Base-by-base conservation (phyloP, 225 moss, liverwort and hornwort genomes). In the Thuidium tamariscinum region DNA sequence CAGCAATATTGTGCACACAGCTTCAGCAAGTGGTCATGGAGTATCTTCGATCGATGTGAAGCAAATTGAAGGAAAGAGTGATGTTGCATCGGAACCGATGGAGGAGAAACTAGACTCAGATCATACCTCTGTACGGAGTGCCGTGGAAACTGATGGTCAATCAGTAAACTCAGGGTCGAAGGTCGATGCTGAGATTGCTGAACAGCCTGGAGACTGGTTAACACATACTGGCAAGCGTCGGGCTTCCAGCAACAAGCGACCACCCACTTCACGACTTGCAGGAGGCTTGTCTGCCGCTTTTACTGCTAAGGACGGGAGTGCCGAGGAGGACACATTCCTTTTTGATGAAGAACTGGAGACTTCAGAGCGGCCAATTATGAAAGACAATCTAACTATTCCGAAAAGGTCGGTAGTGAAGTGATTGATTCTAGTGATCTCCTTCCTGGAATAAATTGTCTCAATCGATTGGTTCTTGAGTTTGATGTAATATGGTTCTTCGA, bases 261-360 rank as follows among this genome's bases (percentile, higher is more conserved):
- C 94, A 46, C 93, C 95, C 34, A 94, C 94, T 23, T 91, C 96
- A 84, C 92, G 91, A 54, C 89, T 91, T 71, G 86, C 95, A 57
- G 98, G 98, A 84, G 98, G 98, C 16, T 82, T 97, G 57, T 92
- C 97, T 51, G 98, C 95, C 29, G 97, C 97, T 48, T 99, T 99
- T 80, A 94, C 92, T 80, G 89, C 90, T 7, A 93, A 94, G 81
- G 91, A 84, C 46, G 92, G 79, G 30, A 93, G 86, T 88, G 79
- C 88, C 39, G 95, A 95, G 69, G 97, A 97, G 87, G 95, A 97
- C 65, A 96, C 96, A 17, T 97, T 99, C 86, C 92, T 92, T 70
- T 92, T 99, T 22, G 98, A 97, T 87, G 98, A 99, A 94, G 98
- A 99, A 86, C 89, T 99, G 65, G 98, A 99, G 79, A 89, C 90